Percentiles rank a stretch among this genome's conserved stretches.
These are phyloP conservation scores for Aspergillus kassunensis DNA, from an alignment of 495 filamentous ascomycete species.

Conservation along the genomic window DNA sequence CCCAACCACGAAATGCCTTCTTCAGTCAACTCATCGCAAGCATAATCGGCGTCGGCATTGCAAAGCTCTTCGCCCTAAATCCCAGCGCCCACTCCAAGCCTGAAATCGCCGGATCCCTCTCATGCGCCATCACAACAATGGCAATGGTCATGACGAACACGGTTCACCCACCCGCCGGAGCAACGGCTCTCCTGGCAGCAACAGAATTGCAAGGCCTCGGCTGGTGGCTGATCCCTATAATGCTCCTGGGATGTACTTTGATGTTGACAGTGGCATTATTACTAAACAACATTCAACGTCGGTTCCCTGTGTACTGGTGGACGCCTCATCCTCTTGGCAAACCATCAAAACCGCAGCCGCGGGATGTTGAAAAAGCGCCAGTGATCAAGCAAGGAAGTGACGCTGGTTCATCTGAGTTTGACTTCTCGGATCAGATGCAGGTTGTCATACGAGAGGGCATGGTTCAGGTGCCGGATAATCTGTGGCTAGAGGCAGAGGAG, in stretches of 20 bases:
- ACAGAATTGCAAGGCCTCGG: slow-evolving; percentile 59
- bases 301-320: slow-evolving; percentile 77
- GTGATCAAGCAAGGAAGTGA: slow-evolving; percentile 14
- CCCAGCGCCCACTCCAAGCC: slow-evolving; percentile 40
- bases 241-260: slow-evolving; percentile 59
- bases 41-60: slow-evolving; percentile 59
- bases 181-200: slow-evolving; percentile 76
- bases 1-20: slow-evolving; percentile 76
- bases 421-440: slow-evolving; percentile 24
- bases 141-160: slow-evolving; percentile 77
- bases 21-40: slow-evolving; percentile 68
- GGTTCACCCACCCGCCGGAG: slow-evolving; percentile 83
- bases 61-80: slow-evolving; percentile 68
- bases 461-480: slow-evolving; percentile 31
- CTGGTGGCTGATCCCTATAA: slow-evolving; percentile 68
- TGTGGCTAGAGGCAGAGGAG: slow-evolving; percentile 33
- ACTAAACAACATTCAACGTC: slow-evolving; percentile 72
- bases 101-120: slow-evolving; percentile 66
- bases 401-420: slow-evolving; percentile 26
- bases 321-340: slow-evolving; percentile 29
- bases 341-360: neutral
- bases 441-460: slow-evolving; percentile 29
- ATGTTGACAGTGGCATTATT: slow-evolving; percentile 65
- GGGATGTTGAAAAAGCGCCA: slow-evolving; percentile 24
- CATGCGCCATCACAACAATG: slow-evolving; percentile 64